Base-by-base conservation (phyloP, 2,329 filamentous ascomycete genomes). In the Aspergillus novofumigatus region DNA sequence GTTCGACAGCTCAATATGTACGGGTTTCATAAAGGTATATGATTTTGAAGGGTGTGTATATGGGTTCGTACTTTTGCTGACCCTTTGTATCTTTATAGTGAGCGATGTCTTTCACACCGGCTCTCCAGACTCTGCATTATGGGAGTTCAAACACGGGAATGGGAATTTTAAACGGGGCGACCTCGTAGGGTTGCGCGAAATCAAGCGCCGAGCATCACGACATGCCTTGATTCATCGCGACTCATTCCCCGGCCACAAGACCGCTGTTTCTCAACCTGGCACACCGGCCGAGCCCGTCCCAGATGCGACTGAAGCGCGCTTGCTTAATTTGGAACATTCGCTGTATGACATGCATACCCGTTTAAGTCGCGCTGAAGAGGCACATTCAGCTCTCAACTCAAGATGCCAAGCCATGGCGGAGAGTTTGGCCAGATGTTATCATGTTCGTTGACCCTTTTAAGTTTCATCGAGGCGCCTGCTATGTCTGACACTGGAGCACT, bases 1-100 rank as follows among this genome's bases (percentile, higher is more conserved):
- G 94, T 99, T 51, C 86, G 94, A 51, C 94, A 99, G 77, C 78
- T 99, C 52, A 99, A 99, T 72, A 99, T 99, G 94, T 99, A 99
- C 67, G 94, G 94, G 6, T 99, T 99, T 75, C 94, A 99, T 73
- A 99, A 99, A 89, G 92, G 92, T 95, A 75, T 51, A 72, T 49
- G 20, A 41, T 51, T 38, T n/a, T 26, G 35, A 23, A 26, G 21
- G 17, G 29, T 20, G 32, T 26, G 49, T 52, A 50, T 28, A 53
- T 47, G 14, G 42, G 26, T 17, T 14, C 53, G 41, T 7, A 51
- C 49, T 21, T 49, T 52, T 48, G 53, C 53, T 65, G 53, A 62
- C 57, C 54, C 26, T 56, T 35, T 11, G 21, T 35, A 21, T 42
- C 42, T 21, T 26, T 9, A 47, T 67, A 97, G 94, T 97, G 68